Base-by-base conservation (phyloP, 176 grass and related monocot species). In the Lolium perenne region DNA sequence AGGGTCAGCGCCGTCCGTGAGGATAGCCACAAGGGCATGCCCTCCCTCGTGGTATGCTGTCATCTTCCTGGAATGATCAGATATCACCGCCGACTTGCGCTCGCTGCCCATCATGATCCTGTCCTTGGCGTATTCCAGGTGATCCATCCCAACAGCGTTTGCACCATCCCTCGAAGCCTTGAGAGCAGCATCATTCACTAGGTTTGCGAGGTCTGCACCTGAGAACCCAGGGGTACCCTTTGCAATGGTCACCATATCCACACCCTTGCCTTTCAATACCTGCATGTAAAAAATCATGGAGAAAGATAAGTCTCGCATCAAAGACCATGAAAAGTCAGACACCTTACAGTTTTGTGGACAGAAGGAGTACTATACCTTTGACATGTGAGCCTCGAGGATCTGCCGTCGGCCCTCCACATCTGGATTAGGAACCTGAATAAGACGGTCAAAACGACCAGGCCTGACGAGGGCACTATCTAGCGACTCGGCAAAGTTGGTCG, bases 401-500 rank as follows among this genome's bases (percentile, higher is more conserved):
- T 97, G 95, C 53, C 84, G 80, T 25, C 95, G 86, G 38, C 95
- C 95, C 79, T 97, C 82, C 49, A 97, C 95, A 86, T 97, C 92
- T 65, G 95, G 92, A 85, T 90, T 93, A 17, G 90, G 92, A 76
- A 97, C 92, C 23, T 91, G 75, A 76, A 97, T 86, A 61, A 94
- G 88, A 25, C 92, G 90, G 69, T 97, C 95, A 83, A 97, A 97
- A 55, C 92, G 90, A 14, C 95, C 95, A 75, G 95, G 90, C 51
- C 92, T 89, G 38, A 97, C 90, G 84, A 97, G 95, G 70, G 69
- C 40, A 0, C 2, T 45, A 71, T 71, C 69, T 71, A 71, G 43
- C 21, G 88, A 92, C 82, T 94, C 78, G 12, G 90, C 86, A 62
- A 91, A 97, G 86, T 97, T 97, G 21, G 95, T 48, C 6, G 63